Percentiles rank a stretch among this genome's conserved stretches.
These are phyloP conservation scores for Saccharomyces hybrid DNA, from an alignment of 1,139 yeast species.

Conservation along the genomic window DNA sequence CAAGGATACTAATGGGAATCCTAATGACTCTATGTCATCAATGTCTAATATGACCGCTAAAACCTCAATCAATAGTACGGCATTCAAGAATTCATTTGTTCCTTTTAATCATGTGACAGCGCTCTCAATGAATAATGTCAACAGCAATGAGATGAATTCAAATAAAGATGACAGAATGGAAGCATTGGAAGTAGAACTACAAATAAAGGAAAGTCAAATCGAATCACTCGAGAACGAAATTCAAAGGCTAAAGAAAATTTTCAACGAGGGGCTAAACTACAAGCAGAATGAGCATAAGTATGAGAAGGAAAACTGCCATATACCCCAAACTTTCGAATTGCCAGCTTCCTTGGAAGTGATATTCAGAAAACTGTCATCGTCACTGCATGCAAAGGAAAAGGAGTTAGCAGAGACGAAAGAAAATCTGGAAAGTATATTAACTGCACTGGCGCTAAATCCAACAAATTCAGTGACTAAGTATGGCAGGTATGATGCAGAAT, in stretches of 20 bases:
- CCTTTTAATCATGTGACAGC: not conserved
- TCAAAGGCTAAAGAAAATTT: constrained; percentile 24
- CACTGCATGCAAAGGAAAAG: constrained; percentile 44
- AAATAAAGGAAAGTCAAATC: constrained; percentile 36
- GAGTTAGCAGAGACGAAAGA: constrained; percentile 55
- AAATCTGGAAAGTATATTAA: constrained; percentile 56
- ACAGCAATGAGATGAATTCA: constrained; percentile 5
- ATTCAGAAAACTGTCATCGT: constrained; percentile 34
- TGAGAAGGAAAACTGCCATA: constrained; percentile 6
- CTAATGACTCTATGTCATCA: not conserved
- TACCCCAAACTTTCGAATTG: constrained; percentile 8
- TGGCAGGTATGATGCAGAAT: constrained; percentile 66
- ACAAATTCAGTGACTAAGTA: constrained; percentile 37
- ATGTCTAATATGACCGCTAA: not conserved
- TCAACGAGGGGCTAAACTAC: constrained; percentile 17
- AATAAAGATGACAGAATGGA: constrained; percentile 8
- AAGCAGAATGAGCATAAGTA: constrained; percentile 13
- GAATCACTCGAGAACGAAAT: constrained; percentile 35
- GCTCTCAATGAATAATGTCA: not conserved
- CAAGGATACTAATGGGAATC: not conserved
- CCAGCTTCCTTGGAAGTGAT: constrained; percentile 30
- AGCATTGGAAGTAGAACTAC: constrained; percentile 27
- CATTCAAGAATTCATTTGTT: not conserved
- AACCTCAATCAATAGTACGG: not conserved
- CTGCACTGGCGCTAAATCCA: constrained; percentile 45